A percentile compares a stretch with the other conserved stretches of the same genome.
Evolutionary conservation across 257 asterid species (phyloP).

Genomic region (Leonotis leonurus): DNA sequence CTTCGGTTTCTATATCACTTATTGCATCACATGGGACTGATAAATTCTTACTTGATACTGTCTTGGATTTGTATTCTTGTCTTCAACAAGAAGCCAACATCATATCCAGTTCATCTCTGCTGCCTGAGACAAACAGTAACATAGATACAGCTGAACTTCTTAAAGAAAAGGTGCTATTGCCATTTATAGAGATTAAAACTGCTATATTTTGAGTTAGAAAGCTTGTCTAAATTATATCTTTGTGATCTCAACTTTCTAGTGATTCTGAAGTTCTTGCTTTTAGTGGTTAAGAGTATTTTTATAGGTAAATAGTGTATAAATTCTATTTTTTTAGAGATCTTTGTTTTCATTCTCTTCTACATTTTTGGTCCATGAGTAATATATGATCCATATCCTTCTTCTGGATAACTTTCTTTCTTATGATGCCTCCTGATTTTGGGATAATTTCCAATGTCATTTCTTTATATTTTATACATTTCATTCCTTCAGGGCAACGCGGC

Average conservation of each 20-base stretch:
- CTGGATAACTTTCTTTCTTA: neutral
- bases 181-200: neutral
- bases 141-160: constrained; percentile 76
- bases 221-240: neutral
- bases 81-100: constrained; percentile 62
- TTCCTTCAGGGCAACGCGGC: constrained; percentile 87
- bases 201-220: neutral
- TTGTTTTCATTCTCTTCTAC: neutral
- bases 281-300: neutral
- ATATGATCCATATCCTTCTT: neutral
- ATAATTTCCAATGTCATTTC: neutral
- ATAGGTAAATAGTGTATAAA: neutral
- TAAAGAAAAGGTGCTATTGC: constrained; percentile 72
- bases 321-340: too few relatives aligned
- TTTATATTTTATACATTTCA: neutral
- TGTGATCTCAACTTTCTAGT: neutral
- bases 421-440: neutral
- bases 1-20: constrained; percentile 66
- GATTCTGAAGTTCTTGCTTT: neutral
- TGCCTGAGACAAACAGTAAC: constrained; percentile 43
- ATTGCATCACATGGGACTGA: constrained; percentile 79
- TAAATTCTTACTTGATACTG: constrained; percentile 83
- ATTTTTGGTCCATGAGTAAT: neutral
- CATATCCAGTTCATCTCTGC: constrained; percentile 41
- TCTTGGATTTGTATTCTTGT: constrained; percentile 68